These are phyloP conservation scores for Stephanodiscus triporus DNA, from an alignment of 108 stramenopile genomes.

Conservation along the genomic window DNA sequence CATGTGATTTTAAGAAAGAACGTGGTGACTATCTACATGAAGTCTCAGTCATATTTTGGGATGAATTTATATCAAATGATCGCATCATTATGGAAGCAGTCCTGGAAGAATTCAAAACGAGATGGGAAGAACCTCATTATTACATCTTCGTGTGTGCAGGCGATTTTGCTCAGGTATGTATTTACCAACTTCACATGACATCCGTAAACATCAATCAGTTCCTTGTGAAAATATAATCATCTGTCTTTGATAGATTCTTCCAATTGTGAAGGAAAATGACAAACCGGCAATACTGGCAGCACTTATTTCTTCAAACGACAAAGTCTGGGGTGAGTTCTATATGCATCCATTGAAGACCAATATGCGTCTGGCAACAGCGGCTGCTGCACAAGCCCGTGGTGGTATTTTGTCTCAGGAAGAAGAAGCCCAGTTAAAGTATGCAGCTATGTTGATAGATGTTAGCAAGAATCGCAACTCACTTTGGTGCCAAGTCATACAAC, in stretches of 20 bases:
- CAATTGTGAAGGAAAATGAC: not conserved
- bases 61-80: not conserved
- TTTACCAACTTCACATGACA: not conserved
- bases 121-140: not conserved
- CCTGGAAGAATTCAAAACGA: not conserved
- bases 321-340: not conserved
- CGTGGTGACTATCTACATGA: not conserved
- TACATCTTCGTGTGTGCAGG: not conserved
- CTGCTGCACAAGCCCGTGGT: not conserved
- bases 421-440: not conserved
- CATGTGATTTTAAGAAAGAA: not conserved
- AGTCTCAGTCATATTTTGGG: too few species aligned
- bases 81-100: not conserved
- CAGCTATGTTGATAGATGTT: not conserved
- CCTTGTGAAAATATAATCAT: not conserved
- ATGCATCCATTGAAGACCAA: not conserved
- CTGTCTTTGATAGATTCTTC: not conserved
- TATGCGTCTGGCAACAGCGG: not conserved
- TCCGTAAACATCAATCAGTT: not conserved
- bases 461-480: not conserved
- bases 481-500: too few species aligned
- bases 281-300: not conserved
- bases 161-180: not conserved
- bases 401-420: not conserved
- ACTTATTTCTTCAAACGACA: conserved; percentile 1